Evolutionary conservation across 1,139 yeast species (phyloP).

Genomic region (Debaryomyces subglobosus): DNA sequence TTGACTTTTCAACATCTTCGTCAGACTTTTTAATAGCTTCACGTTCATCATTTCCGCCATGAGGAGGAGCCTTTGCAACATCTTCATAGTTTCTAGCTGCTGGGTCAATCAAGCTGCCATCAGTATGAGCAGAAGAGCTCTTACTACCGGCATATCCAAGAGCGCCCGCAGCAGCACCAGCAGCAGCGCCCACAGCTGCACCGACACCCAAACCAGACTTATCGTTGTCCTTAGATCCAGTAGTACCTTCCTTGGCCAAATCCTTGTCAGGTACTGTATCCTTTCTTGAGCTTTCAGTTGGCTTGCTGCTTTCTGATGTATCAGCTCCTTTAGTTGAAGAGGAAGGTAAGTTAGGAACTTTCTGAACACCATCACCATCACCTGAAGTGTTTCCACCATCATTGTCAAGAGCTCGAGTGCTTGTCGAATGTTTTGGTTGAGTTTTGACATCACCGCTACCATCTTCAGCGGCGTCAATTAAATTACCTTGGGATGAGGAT

Average conservation of each 20-base stretch:
- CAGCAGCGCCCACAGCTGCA: conserved; percentile 28
- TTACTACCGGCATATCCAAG: conserved; percentile 11
- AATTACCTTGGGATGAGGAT: not conserved
- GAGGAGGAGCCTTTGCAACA: conserved; percentile 25
- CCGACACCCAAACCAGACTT: conserved; percentile 19
- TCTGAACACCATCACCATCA: conserved; percentile 5
- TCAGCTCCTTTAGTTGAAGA: not conserved
- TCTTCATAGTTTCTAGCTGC: conserved; percentile 26
- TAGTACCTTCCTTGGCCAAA: conserved; percentile 8
- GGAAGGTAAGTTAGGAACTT: conserved; percentile 1
- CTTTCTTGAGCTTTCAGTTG: conserved; percentile 4
- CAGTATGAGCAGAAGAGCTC: not conserved
- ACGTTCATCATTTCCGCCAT: conserved; percentile 14
- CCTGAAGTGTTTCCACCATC: not conserved
- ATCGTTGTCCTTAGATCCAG: conserved; percentile 4
- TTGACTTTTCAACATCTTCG: conserved; percentile 1
- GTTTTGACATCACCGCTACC: not conserved
- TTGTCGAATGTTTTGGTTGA: not conserved
- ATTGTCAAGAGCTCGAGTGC: not conserved
- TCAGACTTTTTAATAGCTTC: conserved; percentile 4
- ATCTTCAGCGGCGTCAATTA: conserved; percentile 3
- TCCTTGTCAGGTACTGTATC: conserved; percentile 8
- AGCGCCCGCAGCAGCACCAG: conserved; percentile 30
- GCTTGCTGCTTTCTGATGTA: not conserved
- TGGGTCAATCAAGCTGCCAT: conserved; percentile 23